Base-by-base conservation (phyloP, 192 early-diverging fungal genomes). In the Coemansia sp. region DNA sequence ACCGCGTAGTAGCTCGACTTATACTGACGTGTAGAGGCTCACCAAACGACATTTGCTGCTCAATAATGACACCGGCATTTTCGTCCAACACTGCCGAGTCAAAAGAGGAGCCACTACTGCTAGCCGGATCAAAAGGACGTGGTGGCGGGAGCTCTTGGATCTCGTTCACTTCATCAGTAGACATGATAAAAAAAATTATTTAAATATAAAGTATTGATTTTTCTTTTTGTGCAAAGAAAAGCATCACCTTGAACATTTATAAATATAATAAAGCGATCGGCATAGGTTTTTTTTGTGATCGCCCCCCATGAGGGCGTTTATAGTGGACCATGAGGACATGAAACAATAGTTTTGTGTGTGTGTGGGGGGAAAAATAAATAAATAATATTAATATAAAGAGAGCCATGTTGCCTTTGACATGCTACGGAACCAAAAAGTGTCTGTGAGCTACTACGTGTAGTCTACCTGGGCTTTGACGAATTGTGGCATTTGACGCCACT, bases 1-100 rank as follows among this genome's bases (percentile, higher is more conserved):
- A 85, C 13, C 75, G 68, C 5, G 72, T 65, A 0, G 79, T 74
- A 0, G 66, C 83, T 0, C 52, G 69, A 29, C 50, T 62, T 40
- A 80, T 62, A 66, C 69, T 80, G 69, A 85, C 83, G n/a, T 78
- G 71, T 36, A 76, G 62, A 20, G 75, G 79, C 72, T 85, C 83
- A 3, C 83, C 83, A 68, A 85, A 85, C 20, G 80, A 78, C 43
- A 49, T 78, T 38, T 10, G 16, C 2, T n/a, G 22, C 52, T 73
- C 71, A 29, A 53, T 27, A 3, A 34, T 34, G 53, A 15, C 15
- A 3, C 15, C 57, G 7, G 57, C 57, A 34, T 60, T 15, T n/a
- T 18, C 57, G 18, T 60, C 57, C 15, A 60, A 18, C 6, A 60
- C 18, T 0, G 57, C 57, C 29, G 57, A 60, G 18, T 60, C 57